Conservation (phyloP, 441 rosid species). For the Adansonia gregorii region DNA sequence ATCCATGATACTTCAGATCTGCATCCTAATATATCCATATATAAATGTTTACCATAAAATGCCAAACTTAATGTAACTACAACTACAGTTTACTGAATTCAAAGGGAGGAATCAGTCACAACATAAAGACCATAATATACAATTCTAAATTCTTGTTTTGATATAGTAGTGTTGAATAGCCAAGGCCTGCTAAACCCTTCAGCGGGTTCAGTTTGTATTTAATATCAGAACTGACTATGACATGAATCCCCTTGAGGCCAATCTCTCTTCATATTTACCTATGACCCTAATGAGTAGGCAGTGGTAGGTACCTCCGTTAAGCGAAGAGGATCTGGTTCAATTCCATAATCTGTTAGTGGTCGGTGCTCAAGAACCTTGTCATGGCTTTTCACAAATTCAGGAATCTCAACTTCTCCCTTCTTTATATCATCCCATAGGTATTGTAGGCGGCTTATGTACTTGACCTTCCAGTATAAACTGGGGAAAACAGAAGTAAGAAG, state of each 20-base stretch:
- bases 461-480: conserved; percentile 74
- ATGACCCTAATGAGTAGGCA: conserved; percentile 51
- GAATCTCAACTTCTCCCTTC: conserved; percentile 69
- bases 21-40: neutral
- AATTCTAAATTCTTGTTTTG: neutral
- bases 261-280: conserved; percentile 58
- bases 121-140: neutral
- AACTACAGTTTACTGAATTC: neutral
- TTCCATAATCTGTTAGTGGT: conserved; percentile 78
- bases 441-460: conserved; percentile 71
- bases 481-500: conserved; percentile 10
- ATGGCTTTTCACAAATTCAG: conserved; percentile 63
- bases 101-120: neutral
- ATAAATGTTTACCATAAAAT: neutral
- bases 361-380: conserved; percentile 72
- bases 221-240: conserved; percentile 27
- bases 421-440: conserved; percentile 66
- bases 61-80: neutral
- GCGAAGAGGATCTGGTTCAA: conserved; percentile 80
- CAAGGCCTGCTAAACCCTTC: neutral
- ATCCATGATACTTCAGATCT: neutral
- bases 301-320: conserved; percentile 59
- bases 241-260: conserved; percentile 57
- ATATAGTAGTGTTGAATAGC: neutral
- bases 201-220: neutral